phyloP scores from a whole-genome alignment of 208 protist species.

The Wallacemonas collosoma region DNA sequence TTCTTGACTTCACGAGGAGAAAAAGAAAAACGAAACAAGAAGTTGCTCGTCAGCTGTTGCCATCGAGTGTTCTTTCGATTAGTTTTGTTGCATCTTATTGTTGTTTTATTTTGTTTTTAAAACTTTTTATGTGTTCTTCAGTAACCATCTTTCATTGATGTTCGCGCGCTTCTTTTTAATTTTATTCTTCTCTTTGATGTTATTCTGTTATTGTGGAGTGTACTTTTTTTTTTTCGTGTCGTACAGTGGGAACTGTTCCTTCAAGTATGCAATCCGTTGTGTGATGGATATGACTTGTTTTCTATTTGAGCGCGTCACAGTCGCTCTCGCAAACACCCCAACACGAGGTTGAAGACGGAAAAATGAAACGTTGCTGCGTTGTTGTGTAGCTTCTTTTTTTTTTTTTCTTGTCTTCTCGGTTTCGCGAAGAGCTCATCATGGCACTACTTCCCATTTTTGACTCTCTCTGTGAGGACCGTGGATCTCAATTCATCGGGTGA shows the following conservation, averaged over 20 bases:
- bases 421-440: not conserved
- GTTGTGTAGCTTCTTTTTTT: slow-evolving; percentile 7
- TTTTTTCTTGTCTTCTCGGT: not conserved
- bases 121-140: not conserved
- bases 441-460: too few species aligned
- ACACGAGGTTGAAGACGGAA: not conserved
- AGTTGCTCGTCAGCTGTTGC: not conserved
- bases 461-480: too few species aligned
- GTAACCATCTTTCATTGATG: not conserved
- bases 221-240: not conserved
- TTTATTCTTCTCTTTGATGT: slow-evolving; percentile 12
- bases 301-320: too few species aligned
- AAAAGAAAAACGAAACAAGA: slow-evolving; percentile 4
- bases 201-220: slow-evolving; percentile 10
- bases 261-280: not conserved
- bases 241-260: too few species aligned
- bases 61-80: not conserved
- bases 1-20: not conserved
- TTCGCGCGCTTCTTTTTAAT: not conserved
- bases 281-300: not conserved
- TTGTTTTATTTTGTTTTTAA: slow-evolving; percentile 2
- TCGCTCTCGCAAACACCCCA: too few species aligned
- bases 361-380: not conserved
- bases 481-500: too few species aligned
- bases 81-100: not conserved